Evolutionary conservation across 2,329 filamentous ascomycete genomes (phyloP).

Genomic region (Didymella lethalis): DNA sequence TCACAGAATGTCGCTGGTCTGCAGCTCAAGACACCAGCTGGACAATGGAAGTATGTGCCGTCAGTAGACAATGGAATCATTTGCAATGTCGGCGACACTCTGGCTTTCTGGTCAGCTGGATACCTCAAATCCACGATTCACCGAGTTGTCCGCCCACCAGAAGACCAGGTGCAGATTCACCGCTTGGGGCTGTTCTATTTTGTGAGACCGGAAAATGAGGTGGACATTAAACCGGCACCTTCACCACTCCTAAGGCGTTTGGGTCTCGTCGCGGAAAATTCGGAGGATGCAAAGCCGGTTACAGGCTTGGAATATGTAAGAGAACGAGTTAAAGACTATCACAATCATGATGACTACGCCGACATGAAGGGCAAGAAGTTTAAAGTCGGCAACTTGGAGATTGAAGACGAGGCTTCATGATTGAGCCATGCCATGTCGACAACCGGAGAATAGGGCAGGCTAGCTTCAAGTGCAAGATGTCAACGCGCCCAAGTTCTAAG

Average conservation of each 20-base stretch:
- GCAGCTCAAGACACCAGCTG: neutral
- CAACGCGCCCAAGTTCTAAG: no score
- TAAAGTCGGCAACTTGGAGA: neutral
- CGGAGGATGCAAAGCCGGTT: neutral
- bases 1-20: neutral
- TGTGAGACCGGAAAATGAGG: neutral
- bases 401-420: neutral
- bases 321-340: neutral
- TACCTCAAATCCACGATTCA: neutral
- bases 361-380: neutral
- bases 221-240: neutral
- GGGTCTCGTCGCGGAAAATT: neutral
- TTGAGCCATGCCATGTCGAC: no score
- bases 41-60: neutral
- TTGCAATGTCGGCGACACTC: neutral
- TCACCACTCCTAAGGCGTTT: neutral
- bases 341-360: neutral
- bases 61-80: neutral
- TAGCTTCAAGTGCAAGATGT: no score
- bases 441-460: no score
- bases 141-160: neutral
- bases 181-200: neutral
- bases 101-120: neutral
- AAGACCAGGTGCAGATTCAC: neutral
- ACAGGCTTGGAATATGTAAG: neutral